Conservation (phyloP, 345 rosid species). For the Erodium maritimum region DNA sequence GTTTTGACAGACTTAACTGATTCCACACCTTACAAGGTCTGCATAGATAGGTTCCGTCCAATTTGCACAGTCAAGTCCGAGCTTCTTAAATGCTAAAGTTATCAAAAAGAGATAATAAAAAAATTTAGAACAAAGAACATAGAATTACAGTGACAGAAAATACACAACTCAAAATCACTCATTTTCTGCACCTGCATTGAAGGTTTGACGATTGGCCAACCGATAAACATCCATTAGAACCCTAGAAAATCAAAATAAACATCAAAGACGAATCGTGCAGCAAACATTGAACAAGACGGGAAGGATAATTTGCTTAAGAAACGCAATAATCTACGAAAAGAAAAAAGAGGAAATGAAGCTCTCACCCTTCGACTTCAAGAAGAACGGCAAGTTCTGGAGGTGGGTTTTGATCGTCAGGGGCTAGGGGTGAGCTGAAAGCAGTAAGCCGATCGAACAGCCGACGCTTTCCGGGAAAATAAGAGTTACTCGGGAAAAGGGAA, state of each 20-base stretch:
- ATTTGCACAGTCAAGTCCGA: constrained; percentile 93
- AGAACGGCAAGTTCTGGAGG: constrained; percentile 53
- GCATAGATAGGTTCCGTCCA: constrained; percentile 78
- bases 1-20: not conserved
- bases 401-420: constrained; percentile 14
- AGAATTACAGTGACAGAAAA: not conserved
- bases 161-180: constrained; percentile 3
- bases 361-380: constrained; percentile 89
- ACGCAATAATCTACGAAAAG: not conserved
- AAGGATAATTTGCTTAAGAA: not conserved
- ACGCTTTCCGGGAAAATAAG: not conserved
- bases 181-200: constrained; percentile 48
- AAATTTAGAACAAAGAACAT: constrained; percentile 9
- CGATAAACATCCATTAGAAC: constrained; percentile 80
- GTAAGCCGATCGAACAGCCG: not conserved
- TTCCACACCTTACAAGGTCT: constrained; percentile 56
- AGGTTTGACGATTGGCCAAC: constrained; percentile 67
- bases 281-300: too few relatives aligned
- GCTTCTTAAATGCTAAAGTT: constrained; percentile 70
- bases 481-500: not conserved
- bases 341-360: not conserved
- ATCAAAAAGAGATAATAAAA: not conserved
- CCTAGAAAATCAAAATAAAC: constrained; percentile 19
- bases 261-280: not conserved
- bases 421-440: not conserved